These are phyloP conservation scores for Mariannaea elegans DNA, from an alignment of 2,329 filamentous ascomycete species.

Conservation along the genomic window DNA sequence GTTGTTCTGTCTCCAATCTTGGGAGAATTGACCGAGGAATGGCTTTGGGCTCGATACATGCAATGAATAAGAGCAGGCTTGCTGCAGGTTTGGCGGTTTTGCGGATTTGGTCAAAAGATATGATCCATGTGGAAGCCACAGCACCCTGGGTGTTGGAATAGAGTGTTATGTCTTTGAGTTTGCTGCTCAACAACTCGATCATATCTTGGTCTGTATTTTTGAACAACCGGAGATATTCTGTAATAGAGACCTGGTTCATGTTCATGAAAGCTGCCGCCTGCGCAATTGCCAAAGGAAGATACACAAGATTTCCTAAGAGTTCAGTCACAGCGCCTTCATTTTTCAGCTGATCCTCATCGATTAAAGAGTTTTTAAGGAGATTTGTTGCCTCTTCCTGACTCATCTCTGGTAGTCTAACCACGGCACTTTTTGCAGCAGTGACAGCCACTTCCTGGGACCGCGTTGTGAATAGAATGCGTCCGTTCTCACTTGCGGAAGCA, in stretches of 20 bases:
- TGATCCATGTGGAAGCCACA: conserved; percentile 49
- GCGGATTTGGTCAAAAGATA: conserved; percentile 52
- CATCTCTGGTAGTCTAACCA: conserved; percentile 4
- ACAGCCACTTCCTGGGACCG: conserved; percentile 38
- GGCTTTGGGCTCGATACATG: conserved; percentile 50
- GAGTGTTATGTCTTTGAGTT: conserved; percentile 46
- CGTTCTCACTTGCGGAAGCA: conserved; percentile 46
- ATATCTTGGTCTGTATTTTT: conserved; percentile 41
- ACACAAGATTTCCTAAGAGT: conserved; percentile 40
- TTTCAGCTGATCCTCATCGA: conserved; percentile 25
- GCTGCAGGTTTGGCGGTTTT: conserved; percentile 41
- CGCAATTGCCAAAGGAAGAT: conserved; percentile 49
- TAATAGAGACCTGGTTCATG: conserved; percentile 35
- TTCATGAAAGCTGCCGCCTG: conserved; percentile 54
- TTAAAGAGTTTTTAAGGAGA: conserved; percentile 24
- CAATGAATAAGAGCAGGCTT: conserved; percentile 49
- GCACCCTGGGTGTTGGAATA: conserved; percentile 45
- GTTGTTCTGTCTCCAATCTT: neutral
- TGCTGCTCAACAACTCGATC: conserved; percentile 15
- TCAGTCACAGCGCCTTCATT: neutral
- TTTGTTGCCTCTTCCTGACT: conserved; percentile 28
- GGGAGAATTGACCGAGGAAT: conserved; percentile 50
- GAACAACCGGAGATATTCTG: conserved; percentile 47
- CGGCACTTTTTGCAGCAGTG: neutral
- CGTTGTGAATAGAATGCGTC: conserved; percentile 50